Base-by-base conservation (phyloP, 2,329 filamentous ascomycete genomes). In the Nemania diffusa region DNA sequence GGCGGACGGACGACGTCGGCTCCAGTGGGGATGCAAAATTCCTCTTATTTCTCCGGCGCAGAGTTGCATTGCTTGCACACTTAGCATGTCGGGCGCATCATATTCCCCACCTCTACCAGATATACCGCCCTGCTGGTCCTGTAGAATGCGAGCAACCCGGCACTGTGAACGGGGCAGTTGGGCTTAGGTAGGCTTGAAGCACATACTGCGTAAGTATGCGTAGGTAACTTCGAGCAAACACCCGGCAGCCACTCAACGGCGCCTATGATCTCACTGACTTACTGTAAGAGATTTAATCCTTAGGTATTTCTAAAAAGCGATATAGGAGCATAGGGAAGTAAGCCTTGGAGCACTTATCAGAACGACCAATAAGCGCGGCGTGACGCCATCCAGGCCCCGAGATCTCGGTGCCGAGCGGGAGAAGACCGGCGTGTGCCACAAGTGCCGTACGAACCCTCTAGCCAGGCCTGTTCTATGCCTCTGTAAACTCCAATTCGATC, bases 41-140 rank as follows among this genome's bases (percentile, higher is more conserved):
- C 63, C 24, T 61, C 9, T 52, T 51, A 57, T 64, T 66, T 69
- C 57, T 67, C 69, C 63, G 69, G 63, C 58, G 52, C 37, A 66
- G 60, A 69, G 69, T 71, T 71, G 62, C 69, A 69, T 66, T 64
- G 63, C 66, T 67, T 69, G 69, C 60, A 22, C 57, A 57, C 66
- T 65, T 68, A 48, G 60, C 59, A 57, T 59, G 61, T 44, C 52
- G 37, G 48, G 62, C 37, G 57, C 65, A 65, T 68, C 62, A 65
- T 62, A 27, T 46, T 68, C 62, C 34, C 68, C 68, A 68, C 65
- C 62, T 32, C 56, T 53, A 50, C 65, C 65, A 70, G 60, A 62
- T 29, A 55, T 52, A 34, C 51, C 32, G 51, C 24, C 42, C 50
- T 52, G 29, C 59, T 20, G 64, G 64, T 40, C 52, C 24, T 51